phyloP scores from a whole-genome alignment of 345 rosid species.

The Eucalyptus guilfoylei region DNA sequence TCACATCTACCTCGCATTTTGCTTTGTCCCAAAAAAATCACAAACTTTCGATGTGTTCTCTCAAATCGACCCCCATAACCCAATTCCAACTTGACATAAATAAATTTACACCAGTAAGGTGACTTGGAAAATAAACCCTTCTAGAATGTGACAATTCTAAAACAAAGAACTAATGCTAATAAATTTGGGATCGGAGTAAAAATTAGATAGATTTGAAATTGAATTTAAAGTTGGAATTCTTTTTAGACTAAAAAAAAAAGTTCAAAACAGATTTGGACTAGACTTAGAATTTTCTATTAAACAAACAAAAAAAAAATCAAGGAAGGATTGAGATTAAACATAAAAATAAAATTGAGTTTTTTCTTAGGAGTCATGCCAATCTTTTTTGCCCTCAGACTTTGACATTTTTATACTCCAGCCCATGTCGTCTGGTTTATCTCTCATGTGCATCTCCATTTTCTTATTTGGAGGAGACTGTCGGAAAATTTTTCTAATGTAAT shows the following conservation, averaged over 20 bases:
- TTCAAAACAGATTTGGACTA: rapidly evolving
- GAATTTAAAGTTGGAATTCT: not conserved
- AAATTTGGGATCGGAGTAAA: rapidly evolving
- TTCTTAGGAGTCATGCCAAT: not conserved
- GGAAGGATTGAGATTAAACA: not conserved
- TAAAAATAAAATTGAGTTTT: not conserved
- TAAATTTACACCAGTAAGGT: rapidly evolving
- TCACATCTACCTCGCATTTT: rapidly evolving
- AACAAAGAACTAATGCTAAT: rapidly evolving
- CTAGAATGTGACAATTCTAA: not conserved
- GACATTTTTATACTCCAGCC: not conserved
- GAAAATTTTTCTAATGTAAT: not conserved
- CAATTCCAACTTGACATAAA: rapidly evolving
- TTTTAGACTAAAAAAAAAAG: rapidly evolving
- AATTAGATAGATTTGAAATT: no score
- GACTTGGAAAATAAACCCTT: no score
- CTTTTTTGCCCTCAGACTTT: not conserved
- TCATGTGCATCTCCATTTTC: not conserved
- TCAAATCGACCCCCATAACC: not conserved
- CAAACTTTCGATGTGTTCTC: rapidly evolving
- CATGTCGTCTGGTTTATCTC: not conserved
- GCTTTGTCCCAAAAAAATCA: rapidly evolving
- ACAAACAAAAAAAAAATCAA: no score
- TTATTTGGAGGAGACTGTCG: not conserved
- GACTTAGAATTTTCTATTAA: rapidly evolving